A percentile compares a stretch with the other conserved stretches of the same genome.
Evolutionary conservation across 2,329 filamentous ascomycete genomes (phyloP).

Genomic region (Fusarium robinianum): DNA sequence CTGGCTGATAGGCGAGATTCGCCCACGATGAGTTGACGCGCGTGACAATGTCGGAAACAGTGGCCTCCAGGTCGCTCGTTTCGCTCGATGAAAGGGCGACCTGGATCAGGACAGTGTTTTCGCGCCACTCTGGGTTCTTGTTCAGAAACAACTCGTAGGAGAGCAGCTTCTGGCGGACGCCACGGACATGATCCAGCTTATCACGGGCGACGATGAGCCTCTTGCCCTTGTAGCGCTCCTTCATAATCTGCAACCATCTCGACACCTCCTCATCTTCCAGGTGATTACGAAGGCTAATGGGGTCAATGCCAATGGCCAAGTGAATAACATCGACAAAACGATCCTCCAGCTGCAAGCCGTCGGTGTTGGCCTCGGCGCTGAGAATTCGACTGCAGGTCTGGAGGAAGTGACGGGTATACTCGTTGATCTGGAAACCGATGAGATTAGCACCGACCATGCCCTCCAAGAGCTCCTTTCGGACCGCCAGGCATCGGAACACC

Average conservation of each 20-base stretch:
- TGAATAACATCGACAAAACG: slow-evolving; percentile 88
- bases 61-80: slow-evolving; percentile 83
- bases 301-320: slow-evolving; percentile 89
- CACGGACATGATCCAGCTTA: slow-evolving; percentile 90
- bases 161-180: slow-evolving; percentile 90
- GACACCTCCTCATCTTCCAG: slow-evolving; percentile 74
- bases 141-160: slow-evolving; percentile 94
- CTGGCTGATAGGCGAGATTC: slow-evolving; percentile 86
- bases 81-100: slow-evolving; percentile 91
- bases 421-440: slow-evolving; percentile 89
- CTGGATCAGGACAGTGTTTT: slow-evolving; percentile 88
- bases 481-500: slow-evolving; percentile 88
- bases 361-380: slow-evolving; percentile 84
- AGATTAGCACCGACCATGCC: slow-evolving; percentile 93
- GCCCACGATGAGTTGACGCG: slow-evolving; percentile 91
- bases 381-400: slow-evolving; percentile 93
- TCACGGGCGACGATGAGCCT: slow-evolving; percentile 90
- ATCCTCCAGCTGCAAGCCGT: slow-evolving; percentile 88
- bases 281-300: slow-evolving; percentile 71
- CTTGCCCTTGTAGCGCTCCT: slow-evolving; percentile 85
- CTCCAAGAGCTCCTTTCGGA: slow-evolving; percentile 83
- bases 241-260: slow-evolving; percentile 78
- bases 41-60: slow-evolving; percentile 91
- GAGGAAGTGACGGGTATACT: slow-evolving; percentile 92
- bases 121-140: slow-evolving; percentile 87